Evolutionary conservation across 2,329 filamentous ascomycete species (phyloP).

Genomic region (Paraconiothyrium sp.): DNA sequence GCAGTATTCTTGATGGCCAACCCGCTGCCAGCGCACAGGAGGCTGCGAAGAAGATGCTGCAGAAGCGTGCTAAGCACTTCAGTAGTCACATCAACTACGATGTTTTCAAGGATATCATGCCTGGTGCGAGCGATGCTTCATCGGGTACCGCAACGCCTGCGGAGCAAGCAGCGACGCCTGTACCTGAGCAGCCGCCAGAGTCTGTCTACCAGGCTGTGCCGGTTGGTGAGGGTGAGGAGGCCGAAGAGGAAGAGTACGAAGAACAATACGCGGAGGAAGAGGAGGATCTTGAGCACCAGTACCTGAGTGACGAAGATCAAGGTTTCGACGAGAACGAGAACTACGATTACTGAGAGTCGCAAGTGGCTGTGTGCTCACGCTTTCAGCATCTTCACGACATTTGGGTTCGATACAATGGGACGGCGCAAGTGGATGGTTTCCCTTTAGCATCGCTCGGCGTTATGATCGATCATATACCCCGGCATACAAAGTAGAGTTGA

Average conservation of each 20-base stretch:
- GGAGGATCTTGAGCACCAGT: slow-evolving; percentile 51
- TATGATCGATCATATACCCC: slow-evolving; percentile 2
- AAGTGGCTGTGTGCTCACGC: background rate
- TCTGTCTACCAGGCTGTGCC: slow-evolving; percentile 25
- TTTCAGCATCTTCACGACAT: background rate
- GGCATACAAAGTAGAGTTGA: background rate
- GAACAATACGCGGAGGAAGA: slow-evolving; percentile 51
- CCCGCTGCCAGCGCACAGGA: slow-evolving; percentile 56
- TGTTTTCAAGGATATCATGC: slow-evolving; percentile 54
- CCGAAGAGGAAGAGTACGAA: slow-evolving; percentile 46
- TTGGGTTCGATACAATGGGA: background rate
- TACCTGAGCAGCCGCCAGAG: slow-evolving; percentile 11
- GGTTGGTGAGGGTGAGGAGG: slow-evolving; percentile 39
- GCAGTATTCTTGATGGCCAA: slow-evolving; percentile 54
- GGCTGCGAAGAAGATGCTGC: slow-evolving; percentile 56
- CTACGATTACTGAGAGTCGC: slow-evolving; percentile 27
- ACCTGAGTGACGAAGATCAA: slow-evolving; percentile 55
- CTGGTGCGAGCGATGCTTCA: slow-evolving; percentile 19
- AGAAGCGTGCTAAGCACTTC: slow-evolving; percentile 55
- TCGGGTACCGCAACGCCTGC: slow-evolving; percentile 31
- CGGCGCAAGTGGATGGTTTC: background rate
- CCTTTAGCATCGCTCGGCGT: background rate
- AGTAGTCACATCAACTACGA: slow-evolving; percentile 59
- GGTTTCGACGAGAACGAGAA: slow-evolving; percentile 53
- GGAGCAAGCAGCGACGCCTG: slow-evolving; percentile 31